phyloP scores from a whole-genome alignment of 208 protist species.

The Leishmania guyanensis region DNA sequence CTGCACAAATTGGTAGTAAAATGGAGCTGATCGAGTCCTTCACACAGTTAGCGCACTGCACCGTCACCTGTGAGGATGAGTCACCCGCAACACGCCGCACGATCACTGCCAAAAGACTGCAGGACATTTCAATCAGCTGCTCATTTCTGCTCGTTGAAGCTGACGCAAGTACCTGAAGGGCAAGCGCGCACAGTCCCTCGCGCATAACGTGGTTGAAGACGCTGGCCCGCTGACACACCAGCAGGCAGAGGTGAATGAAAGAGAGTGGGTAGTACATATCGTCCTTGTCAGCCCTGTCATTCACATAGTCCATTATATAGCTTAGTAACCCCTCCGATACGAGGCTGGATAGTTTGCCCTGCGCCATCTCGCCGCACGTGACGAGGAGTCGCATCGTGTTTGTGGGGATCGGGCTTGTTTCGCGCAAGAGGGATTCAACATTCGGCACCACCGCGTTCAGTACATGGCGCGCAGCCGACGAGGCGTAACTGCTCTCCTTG shows the following conservation, averaged over 20 bases:
- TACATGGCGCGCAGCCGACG: conserved; percentile 27
- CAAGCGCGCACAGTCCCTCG: conserved; percentile 49
- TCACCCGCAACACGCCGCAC: conserved; percentile 42
- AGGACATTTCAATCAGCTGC: conserved; percentile 40
- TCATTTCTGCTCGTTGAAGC: conserved; percentile 40
- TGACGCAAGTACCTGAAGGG: conserved; percentile 45
- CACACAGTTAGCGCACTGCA: conserved; percentile 43
- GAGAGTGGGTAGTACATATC: conserved; percentile 53
- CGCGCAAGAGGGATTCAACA: conserved; percentile 65
- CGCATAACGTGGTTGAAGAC: conserved; percentile 39
- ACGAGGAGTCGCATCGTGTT: conserved; percentile 85
- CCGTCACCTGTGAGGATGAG: conserved; percentile 32
- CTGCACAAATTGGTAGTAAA: conserved; percentile 59
- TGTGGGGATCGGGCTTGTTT: conserved; percentile 81
- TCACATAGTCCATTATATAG: conserved; percentile 42
- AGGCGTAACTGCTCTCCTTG: conserved; percentile 26
- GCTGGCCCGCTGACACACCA: conserved; percentile 29
- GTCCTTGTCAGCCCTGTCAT: conserved; percentile 33
- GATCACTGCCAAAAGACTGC: conserved; percentile 42
- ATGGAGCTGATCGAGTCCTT: conserved; percentile 41
- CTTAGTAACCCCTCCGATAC: conserved; percentile 39
- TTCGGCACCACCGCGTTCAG: conserved; percentile 40
- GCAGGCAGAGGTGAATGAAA: conserved; percentile 38
- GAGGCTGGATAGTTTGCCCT: conserved; percentile 35
- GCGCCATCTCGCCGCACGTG: conserved; percentile 60